A percentile compares a stretch with the other conserved stretches of the same genome.
phyloP scores from a whole-genome alignment of 495 filamentous ascomycete species.

The Neurospora discreta region DNA sequence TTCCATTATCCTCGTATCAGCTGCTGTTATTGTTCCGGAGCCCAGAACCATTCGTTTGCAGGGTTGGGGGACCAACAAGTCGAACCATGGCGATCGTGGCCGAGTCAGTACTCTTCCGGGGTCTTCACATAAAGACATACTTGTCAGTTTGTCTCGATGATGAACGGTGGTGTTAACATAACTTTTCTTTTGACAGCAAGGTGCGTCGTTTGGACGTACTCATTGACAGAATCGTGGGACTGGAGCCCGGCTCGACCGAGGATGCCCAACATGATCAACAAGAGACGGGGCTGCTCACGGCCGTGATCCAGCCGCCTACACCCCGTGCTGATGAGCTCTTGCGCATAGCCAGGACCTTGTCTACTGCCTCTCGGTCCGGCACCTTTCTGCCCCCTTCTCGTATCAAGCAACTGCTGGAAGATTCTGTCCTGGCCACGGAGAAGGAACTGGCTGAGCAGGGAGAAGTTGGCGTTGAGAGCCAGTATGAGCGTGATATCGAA shows the following conservation, averaged over 20 bases:
- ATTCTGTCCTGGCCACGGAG: conserved; percentile 35
- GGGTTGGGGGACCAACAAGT: background rate
- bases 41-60: background rate
- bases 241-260: conserved; percentile 17
- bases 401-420: conserved; percentile 47
- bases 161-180: background rate
- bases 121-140: background rate
- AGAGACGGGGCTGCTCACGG: background rate
- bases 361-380: conserved; percentile 48
- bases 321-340: conserved; percentile 44
- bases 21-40: background rate
- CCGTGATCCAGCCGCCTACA: conserved; percentile 17
- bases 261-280: conserved; percentile 7
- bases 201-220: conserved; percentile 66
- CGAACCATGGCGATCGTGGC: conserved; percentile 52
- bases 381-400: conserved; percentile 38
- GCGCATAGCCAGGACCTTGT: conserved; percentile 54
- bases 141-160: background rate
- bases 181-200: conserved; percentile 44
- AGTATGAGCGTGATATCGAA: conserved; percentile 63
- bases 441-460: conserved; percentile 4
- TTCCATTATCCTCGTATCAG: background rate
- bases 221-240: conserved; percentile 54
- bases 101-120: conserved; percentile 41
- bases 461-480: conserved; percentile 17